Evolutionary conservation across 306 rosid species (phyloP), one percentile per base, ranked within the genome.

Genomic region (Arachis hypogaea): DNA sequence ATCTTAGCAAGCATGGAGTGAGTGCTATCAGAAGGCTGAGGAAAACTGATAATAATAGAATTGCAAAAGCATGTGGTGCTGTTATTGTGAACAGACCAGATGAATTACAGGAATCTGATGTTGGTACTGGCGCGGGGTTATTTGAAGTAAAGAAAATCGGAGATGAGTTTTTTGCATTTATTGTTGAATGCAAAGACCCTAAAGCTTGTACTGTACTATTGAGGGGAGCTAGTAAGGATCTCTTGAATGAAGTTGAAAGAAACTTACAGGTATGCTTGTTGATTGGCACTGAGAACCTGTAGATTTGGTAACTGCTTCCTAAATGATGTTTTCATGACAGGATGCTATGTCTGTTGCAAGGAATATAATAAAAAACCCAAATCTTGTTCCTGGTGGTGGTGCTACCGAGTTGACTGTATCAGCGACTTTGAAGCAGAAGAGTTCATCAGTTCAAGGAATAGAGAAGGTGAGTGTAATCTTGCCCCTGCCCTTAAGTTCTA

Each of bases 61-160:
- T 91, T 75, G 92, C 95, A n/a, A 91, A 81, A 83, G 97, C 95
- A 47, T 89, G 92, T 65, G 97, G 97, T 68, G 97, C 95, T 16
- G 92, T 88, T 52, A 91, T 91, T 74, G 95, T 91, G 77, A 91
- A 91, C 78, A 85, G 92, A 78, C 89, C 90, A 10, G 97, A 91
- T 78, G 97, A 91, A 81, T 65, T 91, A 71, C 95, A 91, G 79
- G 95, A 91, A 74, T 87, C 97, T 57, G 95, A 91, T 85, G 80
- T 91, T 72, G 97, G 95, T 40, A 89, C 89, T 61, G 89, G 97
- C 33, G 92, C 97, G 50, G 95, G 97, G 70, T 60, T 89, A 46
- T 91, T 91, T 78, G 92, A 91, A 85, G 88, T 87, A 47, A 91
- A 85, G 81, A 91, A 91, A 81, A 91, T 87, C 55, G 95, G 97